Conservation (phyloP, 768 basidiomycete species). For the Kwoniella botswanensis region DNA sequence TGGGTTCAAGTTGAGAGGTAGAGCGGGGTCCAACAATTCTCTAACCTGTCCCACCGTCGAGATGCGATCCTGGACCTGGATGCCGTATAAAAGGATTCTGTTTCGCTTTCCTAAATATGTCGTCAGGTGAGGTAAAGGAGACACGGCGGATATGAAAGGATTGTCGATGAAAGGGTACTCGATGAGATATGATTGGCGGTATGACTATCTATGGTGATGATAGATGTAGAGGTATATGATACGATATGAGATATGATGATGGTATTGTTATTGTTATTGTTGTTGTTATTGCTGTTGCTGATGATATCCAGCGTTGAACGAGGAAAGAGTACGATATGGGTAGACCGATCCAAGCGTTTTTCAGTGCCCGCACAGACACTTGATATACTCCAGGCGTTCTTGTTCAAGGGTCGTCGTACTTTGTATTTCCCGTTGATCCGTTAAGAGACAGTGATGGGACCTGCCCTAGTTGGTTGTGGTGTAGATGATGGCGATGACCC, state of each 20-base stretch:
- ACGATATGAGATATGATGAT: background rate
- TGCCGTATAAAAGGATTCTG: background rate
- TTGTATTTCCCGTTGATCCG: background rate
- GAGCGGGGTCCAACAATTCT: too few species aligned
- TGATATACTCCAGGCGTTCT: background rate
- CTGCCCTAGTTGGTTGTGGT: background rate
- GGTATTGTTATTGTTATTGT: background rate
- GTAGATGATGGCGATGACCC: background rate
- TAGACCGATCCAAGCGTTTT: background rate
- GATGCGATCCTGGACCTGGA: too few species aligned
- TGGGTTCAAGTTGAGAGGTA: too few species aligned
- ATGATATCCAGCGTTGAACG: background rate
- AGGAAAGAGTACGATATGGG: background rate
- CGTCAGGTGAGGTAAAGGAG: background rate
- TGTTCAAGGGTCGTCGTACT: background rate
- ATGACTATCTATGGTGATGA: background rate
- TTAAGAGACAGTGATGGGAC: background rate
- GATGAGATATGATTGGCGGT: background rate
- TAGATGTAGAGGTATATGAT: background rate
- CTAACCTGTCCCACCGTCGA: too few species aligned
- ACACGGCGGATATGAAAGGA: background rate
- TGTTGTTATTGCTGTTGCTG: background rate
- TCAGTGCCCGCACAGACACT: background rate
- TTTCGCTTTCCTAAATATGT: background rate
- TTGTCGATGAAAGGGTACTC: background rate